Percentiles rank a stretch among this genome's conserved stretches.
phyloP scores from a whole-genome alignment of 1,139 yeast genomes.

The Zygosaccharomyces sapae region DNA sequence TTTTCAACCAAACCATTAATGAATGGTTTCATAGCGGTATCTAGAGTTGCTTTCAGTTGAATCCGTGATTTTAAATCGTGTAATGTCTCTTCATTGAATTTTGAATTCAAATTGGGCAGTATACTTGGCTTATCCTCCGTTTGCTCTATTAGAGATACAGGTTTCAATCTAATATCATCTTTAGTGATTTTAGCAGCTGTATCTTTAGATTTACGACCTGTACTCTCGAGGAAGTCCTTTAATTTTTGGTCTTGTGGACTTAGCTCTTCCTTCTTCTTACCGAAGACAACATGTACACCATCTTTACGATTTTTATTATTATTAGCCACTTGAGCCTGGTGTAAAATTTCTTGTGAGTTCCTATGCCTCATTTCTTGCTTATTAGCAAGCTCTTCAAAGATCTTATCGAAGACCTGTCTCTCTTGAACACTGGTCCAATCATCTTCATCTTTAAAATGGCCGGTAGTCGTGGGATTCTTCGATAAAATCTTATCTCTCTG shows the following conservation, averaged over 20 bases:
- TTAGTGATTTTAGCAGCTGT: slow-evolving; percentile 21
- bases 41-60: slow-evolving; percentile 24
- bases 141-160: slow-evolving; percentile 20
- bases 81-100: slow-evolving; percentile 15
- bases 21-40: slow-evolving; percentile 25
- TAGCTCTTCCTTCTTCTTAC: slow-evolving; percentile 15
- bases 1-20: slow-evolving; percentile 11
- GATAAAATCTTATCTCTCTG: slow-evolving; percentile 1
- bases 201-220: slow-evolving; percentile 12
- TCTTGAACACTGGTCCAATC: slow-evolving; percentile 22
- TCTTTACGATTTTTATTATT: slow-evolving; percentile 8
- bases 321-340: slow-evolving; percentile 5
- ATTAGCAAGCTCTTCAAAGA: slow-evolving; percentile 21
- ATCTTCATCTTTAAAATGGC: slow-evolving; percentile 20
- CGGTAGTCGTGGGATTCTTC: neutral
- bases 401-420: slow-evolving; percentile 21
- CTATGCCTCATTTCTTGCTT: slow-evolving; percentile 19
- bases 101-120: slow-evolving; percentile 8
- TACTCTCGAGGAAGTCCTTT: slow-evolving; percentile 18
- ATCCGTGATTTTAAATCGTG: slow-evolving; percentile 24
- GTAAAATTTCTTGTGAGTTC: slow-evolving; percentile 13
- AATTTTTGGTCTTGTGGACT: slow-evolving; percentile 16
- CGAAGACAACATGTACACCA: slow-evolving; percentile 22
- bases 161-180: slow-evolving; percentile 24
- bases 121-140: slow-evolving; percentile 9